These are phyloP conservation scores for Fusarium sterilihyphosum DNA, from an alignment of 2,329 filamentous ascomycete species.

Conservation along the genomic window DNA sequence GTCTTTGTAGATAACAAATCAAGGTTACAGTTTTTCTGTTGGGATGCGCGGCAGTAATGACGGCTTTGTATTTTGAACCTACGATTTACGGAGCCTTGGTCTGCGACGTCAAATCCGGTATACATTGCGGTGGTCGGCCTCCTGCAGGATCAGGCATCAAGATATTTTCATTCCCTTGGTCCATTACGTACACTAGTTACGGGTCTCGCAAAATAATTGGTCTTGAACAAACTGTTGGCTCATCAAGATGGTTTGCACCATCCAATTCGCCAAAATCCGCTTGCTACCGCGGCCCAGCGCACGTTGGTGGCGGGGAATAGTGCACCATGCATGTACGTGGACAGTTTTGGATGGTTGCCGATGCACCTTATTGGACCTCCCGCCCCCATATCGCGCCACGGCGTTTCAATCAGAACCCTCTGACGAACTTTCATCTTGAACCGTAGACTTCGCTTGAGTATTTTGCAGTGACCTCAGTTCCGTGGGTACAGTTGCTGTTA, in stretches of 20 bases:
- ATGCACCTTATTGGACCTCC: neutral
- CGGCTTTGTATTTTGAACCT: neutral
- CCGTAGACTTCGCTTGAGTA: no score
- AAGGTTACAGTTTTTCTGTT: neutral
- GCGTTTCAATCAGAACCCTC: neutral
- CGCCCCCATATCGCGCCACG: neutral
- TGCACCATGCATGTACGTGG: neutral
- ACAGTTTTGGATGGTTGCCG: neutral
- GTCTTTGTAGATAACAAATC: neutral
- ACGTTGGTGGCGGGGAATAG: neutral
- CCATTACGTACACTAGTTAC: neutral
- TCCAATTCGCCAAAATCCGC: neutral
- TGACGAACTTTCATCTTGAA: neutral
- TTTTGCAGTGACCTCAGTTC: neutral
- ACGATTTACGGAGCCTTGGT: neutral
- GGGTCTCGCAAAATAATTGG: neutral
- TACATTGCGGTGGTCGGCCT: neutral
- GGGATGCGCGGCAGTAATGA: neutral
- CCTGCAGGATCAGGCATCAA: neutral
- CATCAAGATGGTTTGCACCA: neutral
- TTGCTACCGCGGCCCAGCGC: no score
- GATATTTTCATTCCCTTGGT: neutral
- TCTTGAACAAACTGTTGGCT: neutral
- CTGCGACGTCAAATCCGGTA: neutral
- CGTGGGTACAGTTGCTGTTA: neutral